Evolutionary conservation across 257 asterid species (phyloP), one percentile per base, ranked within the genome.

Genomic region (Scutellaria barbata): DNA sequence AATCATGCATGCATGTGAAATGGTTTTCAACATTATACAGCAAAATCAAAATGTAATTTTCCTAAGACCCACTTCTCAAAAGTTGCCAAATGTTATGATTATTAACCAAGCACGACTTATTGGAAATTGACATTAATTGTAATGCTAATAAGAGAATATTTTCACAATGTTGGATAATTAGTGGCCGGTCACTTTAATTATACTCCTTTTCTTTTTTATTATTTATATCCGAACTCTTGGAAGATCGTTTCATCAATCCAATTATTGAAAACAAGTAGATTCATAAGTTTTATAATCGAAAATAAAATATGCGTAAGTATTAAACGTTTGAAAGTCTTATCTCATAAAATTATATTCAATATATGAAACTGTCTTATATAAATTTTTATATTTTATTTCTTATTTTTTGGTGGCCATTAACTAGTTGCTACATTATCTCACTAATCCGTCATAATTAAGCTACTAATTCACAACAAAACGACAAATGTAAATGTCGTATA

Each of bases 21-120:
- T 50, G 61, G 33, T 40, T 76, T 77, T 77, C 77, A 77, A 77
- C 74, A 56, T 50, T 66, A 77, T 66, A 77, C 77, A 74, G 71
- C 81, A 72, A 77, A 30, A 56, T 55, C 74, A 10, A 47, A 16
- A 39, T 16, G 68, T 76, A 43, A 45, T 76, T 76, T 76, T 70
- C 69, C 13, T 8, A 6, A 53, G 67, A 45, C 66, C 80, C 72
- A 69, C 69, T 55, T 33, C 42, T 64, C 25, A 41, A 58, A 69
- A 35, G 51, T 71, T 58, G 69, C 65, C 73, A 63, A 71, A 64
- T 25, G 56, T 18, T 37, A 50, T 71, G 64, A 71, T 41, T 39
- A 56, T 55, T 40, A 55, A 55, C 77, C 65, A 77, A 77, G 71
- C 41, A 51, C 67, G 65, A 68, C 79, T 72, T 45, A 22, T 58